A percentile compares a stretch with the other conserved stretches of the same genome.
Evolutionary conservation across 2,329 filamentous ascomycete genomes (phyloP).

Genomic region (Aureobasidium pullulans): DNA sequence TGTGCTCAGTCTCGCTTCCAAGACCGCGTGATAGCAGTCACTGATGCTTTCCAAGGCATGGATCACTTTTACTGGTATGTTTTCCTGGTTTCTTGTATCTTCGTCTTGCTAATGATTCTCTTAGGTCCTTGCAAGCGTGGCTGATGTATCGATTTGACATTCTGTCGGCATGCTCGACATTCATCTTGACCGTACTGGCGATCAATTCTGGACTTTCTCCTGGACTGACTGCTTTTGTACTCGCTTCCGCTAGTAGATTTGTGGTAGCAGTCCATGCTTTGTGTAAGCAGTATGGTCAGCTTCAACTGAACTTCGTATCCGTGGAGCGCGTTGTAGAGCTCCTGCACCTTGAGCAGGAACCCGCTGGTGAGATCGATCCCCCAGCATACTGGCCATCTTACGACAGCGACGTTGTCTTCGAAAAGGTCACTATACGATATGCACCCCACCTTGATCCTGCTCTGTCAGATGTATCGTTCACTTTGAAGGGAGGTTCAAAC

Average conservation of each 20-base stretch:
- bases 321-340: constrained; percentile 82
- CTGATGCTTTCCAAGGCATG: constrained; percentile 86
- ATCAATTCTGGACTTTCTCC: constrained; percentile 67
- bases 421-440: constrained; percentile 71
- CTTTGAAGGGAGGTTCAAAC: constrained; percentile 68
- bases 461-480: constrained; percentile 60
- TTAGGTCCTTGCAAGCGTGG: constrained; percentile 66
- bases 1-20: constrained; percentile 73
- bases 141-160: constrained; percentile 70
- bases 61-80: constrained; percentile 80
- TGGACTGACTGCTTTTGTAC: constrained; percentile 75
- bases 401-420: constrained; percentile 65
- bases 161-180: constrained; percentile 65
- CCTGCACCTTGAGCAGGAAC: constrained; percentile 69
- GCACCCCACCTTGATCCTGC: constrained; percentile 70
- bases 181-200: constrained; percentile 65
- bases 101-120: neutral
- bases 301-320: constrained; percentile 88
- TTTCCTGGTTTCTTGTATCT: too few relatives aligned
- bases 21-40: constrained; percentile 67
- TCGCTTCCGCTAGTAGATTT: constrained; percentile 63
- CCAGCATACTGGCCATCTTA: constrained; percentile 71
- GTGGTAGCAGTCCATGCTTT: constrained; percentile 64
- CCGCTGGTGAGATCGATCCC: constrained; percentile 57
- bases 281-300: constrained; percentile 71